A percentile compares a stretch with the other conserved stretches of the same genome.
Conservation (phyloP, 2,329 filamentous ascomycete species). For the Colletotrichum eremochloae region DNA sequence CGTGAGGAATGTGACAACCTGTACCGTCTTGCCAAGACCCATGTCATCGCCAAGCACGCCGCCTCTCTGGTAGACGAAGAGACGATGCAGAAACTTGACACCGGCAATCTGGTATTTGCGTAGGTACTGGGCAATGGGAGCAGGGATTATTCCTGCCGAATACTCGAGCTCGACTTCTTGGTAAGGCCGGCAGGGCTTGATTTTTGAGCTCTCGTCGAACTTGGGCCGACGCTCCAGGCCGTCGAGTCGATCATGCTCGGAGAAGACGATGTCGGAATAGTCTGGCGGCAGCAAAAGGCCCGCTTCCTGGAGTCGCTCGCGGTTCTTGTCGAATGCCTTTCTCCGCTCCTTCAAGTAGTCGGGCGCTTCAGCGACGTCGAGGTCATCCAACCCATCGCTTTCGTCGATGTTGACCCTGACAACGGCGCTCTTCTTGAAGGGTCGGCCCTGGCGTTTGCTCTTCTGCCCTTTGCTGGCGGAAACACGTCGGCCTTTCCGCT, state of each 20-base stretch:
- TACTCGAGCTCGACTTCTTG: slow-evolving; percentile 80
- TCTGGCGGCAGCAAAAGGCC: slow-evolving; percentile 83
- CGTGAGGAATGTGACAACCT: slow-evolving; percentile 92
- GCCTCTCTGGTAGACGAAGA: slow-evolving; percentile 92
- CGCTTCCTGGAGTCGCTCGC: slow-evolving; percentile 70
- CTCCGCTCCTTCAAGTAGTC: slow-evolving; percentile 80
- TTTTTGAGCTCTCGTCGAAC: slow-evolving; percentile 67
- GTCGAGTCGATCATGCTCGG: slow-evolving; percentile 66
- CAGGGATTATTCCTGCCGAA: slow-evolving; percentile 86
- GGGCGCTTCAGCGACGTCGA: slow-evolving; percentile 73
- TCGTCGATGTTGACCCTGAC: slow-evolving; percentile 47
- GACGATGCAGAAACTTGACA: slow-evolving; percentile 85
- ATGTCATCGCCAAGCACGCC: slow-evolving; percentile 96
- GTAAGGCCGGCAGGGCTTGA: slow-evolving; percentile 78
- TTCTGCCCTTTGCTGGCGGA: slow-evolving; percentile 57
- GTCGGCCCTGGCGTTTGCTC: slow-evolving; percentile 47
- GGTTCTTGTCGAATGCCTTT: slow-evolving; percentile 74
- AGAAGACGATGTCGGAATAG: slow-evolving; percentile 82
- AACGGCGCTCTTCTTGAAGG: slow-evolving; percentile 45
- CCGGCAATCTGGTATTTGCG: slow-evolving; percentile 93
- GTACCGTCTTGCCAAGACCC: slow-evolving; percentile 96
- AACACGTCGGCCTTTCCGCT: slow-evolving; percentile 62
- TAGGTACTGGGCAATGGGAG: slow-evolving; percentile 90
- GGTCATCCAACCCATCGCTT: slow-evolving; percentile 56
- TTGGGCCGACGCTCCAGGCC: slow-evolving; percentile 76